Evolutionary conservation across 768 basidiomycete species (phyloP).

Genomic region (Boletus tomentosulus): DNA sequence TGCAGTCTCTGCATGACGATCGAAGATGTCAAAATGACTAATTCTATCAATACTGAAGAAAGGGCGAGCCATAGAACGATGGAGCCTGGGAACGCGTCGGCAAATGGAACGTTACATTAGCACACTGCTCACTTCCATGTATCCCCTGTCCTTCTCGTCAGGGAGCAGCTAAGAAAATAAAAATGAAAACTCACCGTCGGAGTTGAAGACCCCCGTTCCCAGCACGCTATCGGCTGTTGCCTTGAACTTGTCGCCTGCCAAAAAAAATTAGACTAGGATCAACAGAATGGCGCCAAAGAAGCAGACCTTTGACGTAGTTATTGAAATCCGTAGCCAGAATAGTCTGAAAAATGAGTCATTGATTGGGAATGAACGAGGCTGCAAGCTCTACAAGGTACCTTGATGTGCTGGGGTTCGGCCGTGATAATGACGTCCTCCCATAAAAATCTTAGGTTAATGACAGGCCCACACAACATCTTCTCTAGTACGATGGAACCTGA

Average conservation of each 20-base stretch:
- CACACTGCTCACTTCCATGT: slow-evolving; percentile 56
- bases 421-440: slow-evolving; percentile 51
- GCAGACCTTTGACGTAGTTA: slow-evolving; percentile 41
- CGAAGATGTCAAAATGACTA: slow-evolving; percentile 61
- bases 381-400: slow-evolving; percentile 18
- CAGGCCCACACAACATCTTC: slow-evolving; percentile 23
- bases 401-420: slow-evolving; percentile 45
- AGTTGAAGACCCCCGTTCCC: slow-evolving; percentile 55
- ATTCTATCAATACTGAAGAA: slow-evolving; percentile 64
- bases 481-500: slow-evolving; percentile 26
- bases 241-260: slow-evolving; percentile 31
- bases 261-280: neutral
- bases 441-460: slow-evolving; percentile 42
- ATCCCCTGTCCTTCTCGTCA: slow-evolving; percentile 41
- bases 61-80: slow-evolving; percentile 64
- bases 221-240: slow-evolving; percentile 32
- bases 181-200: slow-evolving; percentile 36
- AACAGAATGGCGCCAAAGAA: neutral
- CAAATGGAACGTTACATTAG: neutral
- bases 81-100: slow-evolving; percentile 40
- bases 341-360: slow-evolving; percentile 20
- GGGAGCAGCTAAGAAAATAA: neutral
- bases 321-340: slow-evolving; percentile 43
- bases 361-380: neutral
- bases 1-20: slow-evolving; percentile 47